These are phyloP conservation scores for Scedosporium minutisporum DNA, from an alignment of 2,329 filamentous ascomycete species.

Conservation along the genomic window DNA sequence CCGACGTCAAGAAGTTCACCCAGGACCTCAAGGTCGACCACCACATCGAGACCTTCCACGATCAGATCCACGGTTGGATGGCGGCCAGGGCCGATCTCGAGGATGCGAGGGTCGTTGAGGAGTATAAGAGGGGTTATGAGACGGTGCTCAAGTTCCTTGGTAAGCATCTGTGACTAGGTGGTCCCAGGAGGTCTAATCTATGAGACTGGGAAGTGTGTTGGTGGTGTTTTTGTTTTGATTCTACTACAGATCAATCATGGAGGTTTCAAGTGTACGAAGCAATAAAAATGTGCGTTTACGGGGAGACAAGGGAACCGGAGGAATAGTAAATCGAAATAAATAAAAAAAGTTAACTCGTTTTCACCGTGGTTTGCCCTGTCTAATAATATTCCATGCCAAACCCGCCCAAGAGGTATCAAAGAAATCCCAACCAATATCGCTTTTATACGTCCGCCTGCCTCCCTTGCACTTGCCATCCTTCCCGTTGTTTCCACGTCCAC, in stretches of 20 bases:
- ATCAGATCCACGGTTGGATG: constrained; percentile 69
- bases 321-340: not conserved
- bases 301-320: too few relatives aligned
- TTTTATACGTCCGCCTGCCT: not conserved
- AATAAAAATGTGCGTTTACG: too few relatives aligned
- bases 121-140: constrained; percentile 54
- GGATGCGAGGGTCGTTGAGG: constrained; percentile 46
- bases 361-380: not conserved
- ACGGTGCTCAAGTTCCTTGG: constrained; percentile 48
- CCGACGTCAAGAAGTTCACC: constrained; percentile 47
- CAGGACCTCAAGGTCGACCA: constrained; percentile 42
- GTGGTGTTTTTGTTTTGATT: too few relatives aligned
- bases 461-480: too few relatives aligned
- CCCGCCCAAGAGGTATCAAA: not conserved
- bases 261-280: not conserved
- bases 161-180: constrained; percentile 31
- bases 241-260: not conserved
- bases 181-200: not conserved
- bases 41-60: constrained; percentile 55
- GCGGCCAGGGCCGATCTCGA: constrained; percentile 52
- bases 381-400: not conserved
- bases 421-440: not conserved
- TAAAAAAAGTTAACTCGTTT: not conserved
- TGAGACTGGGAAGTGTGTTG: not conserved
- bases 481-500: too few relatives aligned